Percentiles rank a stretch among this genome's conserved stretches.
Evolutionary conservation across 331 rosid species (phyloP).

Genomic region (Dryas integrifolia): DNA sequence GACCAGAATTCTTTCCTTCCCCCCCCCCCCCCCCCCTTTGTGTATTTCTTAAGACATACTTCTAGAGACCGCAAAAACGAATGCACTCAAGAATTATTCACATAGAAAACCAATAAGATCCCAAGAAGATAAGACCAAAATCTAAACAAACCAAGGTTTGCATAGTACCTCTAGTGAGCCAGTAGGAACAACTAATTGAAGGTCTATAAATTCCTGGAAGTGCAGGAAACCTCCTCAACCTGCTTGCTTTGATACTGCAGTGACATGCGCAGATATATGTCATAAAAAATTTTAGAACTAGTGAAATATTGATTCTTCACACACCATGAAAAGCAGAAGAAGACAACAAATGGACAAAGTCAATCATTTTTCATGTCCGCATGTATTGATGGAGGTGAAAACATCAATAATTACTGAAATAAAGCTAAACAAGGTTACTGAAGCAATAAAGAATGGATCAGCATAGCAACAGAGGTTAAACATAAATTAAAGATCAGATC

Average conservation of each 20-base stretch:
- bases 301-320: slow-evolving; percentile 44
- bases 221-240: slow-evolving; percentile 87
- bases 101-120: not conserved
- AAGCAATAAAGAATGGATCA: not conserved
- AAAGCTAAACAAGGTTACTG: not conserved
- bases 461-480: not conserved
- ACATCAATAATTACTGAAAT: slow-evolving; percentile 6
- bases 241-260: slow-evolving; percentile 98
- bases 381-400: slow-evolving; percentile 21
- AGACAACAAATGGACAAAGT: slow-evolving; percentile 22
- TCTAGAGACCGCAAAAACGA: slow-evolving; percentile 4
- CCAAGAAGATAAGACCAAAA: slow-evolving; percentile 2
- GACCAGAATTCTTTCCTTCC: not conserved
- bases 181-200: slow-evolving; percentile 70
- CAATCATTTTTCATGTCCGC: slow-evolving; percentile 20
- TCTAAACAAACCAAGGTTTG: slow-evolving; percentile 56
- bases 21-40: not conserved
- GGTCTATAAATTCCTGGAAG: slow-evolving; percentile 58
- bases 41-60: not conserved
- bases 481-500: not conserved
- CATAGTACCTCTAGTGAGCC: slow-evolving; percentile 76
- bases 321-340: slow-evolving; percentile 31
- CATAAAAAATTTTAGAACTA: slow-evolving; percentile 49
- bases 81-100: not conserved
- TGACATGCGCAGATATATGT: slow-evolving; percentile 81